phyloP scores from a whole-genome alignment of 1,139 yeast genomes.

The Nakaseomyces delphensis region DNA sequence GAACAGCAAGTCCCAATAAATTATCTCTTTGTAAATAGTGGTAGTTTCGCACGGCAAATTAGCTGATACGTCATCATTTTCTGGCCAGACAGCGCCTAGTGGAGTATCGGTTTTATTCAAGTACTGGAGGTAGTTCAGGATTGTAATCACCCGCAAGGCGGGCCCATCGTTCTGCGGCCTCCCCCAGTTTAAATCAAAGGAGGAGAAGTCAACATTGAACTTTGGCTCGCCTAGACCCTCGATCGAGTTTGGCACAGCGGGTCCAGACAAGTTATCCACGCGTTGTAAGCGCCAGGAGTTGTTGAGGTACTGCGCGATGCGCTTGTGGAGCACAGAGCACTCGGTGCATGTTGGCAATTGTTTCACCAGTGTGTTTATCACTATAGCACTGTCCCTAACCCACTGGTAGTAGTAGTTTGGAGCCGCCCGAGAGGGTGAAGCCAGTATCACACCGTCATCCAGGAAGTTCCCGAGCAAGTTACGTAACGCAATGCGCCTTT shows the following conservation, averaged over 20 bases:
- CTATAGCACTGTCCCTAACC: constrained; percentile 84
- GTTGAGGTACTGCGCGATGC: constrained; percentile 43
- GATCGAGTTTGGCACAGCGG: constrained; percentile 34
- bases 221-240: constrained; percentile 85
- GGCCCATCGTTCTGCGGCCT: constrained; percentile 97
- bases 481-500: constrained; percentile 37
- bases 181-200: constrained; percentile 71
- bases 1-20: constrained; percentile 66
- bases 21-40: constrained; percentile 41
- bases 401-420: constrained; percentile 88
- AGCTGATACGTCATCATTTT: constrained; percentile 7
- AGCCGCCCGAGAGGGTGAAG: constrained; percentile 59
- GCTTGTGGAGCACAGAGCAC: constrained; percentile 8
- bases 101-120: constrained; percentile 32
- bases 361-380: constrained; percentile 53
- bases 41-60: constrained; percentile 20
- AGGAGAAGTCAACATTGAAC: constrained; percentile 54
- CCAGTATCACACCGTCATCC: constrained; percentile 62
- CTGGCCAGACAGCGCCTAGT: constrained; percentile 12
- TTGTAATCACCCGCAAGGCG: constrained; percentile 63
- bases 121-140: constrained; percentile 46
- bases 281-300: constrained; percentile 56
- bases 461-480: constrained; percentile 46
- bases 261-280: constrained; percentile 59
- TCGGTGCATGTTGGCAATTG: neutral